phyloP scores from a whole-genome alignment of 805 yeast species.

The Suhomyces sp. region DNA sequence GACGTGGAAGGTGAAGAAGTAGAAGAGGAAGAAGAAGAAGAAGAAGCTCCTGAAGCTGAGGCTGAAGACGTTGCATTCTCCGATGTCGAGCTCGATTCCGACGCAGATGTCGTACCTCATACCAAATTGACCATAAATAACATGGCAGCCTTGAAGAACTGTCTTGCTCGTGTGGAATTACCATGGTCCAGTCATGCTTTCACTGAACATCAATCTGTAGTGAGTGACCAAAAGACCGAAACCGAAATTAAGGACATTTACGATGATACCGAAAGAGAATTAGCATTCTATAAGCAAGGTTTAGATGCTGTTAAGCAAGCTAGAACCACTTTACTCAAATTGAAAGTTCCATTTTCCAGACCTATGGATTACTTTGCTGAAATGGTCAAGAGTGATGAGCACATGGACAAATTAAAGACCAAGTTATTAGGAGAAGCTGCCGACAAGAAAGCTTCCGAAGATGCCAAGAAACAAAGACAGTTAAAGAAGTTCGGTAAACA shows the following conservation, averaged over 20 bases:
- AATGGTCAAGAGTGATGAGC: constrained; percentile 97
- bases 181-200: constrained; percentile 68
- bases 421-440: constrained; percentile 77
- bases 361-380: constrained; percentile 97
- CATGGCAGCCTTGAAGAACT: constrained; percentile 71
- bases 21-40: constrained; percentile 59
- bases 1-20: constrained; percentile 51
- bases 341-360: constrained; percentile 84
- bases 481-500: constrained; percentile 97
- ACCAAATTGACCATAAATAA: constrained; percentile 88
- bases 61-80: constrained; percentile 84
- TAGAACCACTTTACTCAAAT: constrained; percentile 58
- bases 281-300: constrained; percentile 93
- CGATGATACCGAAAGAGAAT: constrained; percentile 94
- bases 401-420: constrained; percentile 88
- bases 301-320: constrained; percentile 77
- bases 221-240: constrained; percentile 59
- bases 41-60: constrained; percentile 59
- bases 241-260: constrained; percentile 77
- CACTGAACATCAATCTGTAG: constrained; percentile 77
- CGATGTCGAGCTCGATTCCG: constrained; percentile 89
- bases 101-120: constrained; percentile 91
- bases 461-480: constrained; percentile 90
- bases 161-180: constrained; percentile 62
- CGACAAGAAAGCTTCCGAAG: constrained; percentile 86